Evolutionary conservation across 495 filamentous ascomycete genomes (phyloP), one percentile per base, ranked within the genome.

Genomic region (Polyplosphaeria fusca): DNA sequence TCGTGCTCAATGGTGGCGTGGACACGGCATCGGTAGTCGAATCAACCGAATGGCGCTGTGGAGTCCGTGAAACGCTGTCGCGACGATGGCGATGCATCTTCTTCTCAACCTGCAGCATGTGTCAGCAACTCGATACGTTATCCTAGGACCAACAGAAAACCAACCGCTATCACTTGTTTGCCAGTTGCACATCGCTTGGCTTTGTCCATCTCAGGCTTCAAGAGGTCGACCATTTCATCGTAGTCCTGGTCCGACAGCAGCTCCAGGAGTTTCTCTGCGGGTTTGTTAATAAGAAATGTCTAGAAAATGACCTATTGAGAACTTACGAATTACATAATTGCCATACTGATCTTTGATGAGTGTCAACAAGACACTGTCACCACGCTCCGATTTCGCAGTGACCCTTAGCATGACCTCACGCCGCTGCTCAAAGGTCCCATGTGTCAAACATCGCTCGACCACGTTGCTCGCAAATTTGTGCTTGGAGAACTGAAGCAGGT

Each of bases 391-490:
- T 13, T 73, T 53, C 9, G 77, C 76, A 2, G 81, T 84, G 16
- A 96, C 71, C 27, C 77, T 81, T 19, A 74, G 73, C 52, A 92
- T 81, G 62, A 98, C 94, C 35, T 79, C 77, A 16, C 73, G 79
- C 43, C 85, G 82, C 65, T 95, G 83, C 42, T 85, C 79, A 18
- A 80, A 38, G 1, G 79, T 83, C 11, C 88, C 90, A 60, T 81
- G 82, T 50, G 85, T 75, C 44, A 98, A 88, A 61, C 89, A 93
- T 75, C 91, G 95, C 73, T 98, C 93, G 0, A 98, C 94, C 4
- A 98, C 93, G 63, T 98, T 96, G 62, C 89, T 95, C 3, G 94
- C 93, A 66, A 91, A 96, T 68, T 98, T 97, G 73, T 97, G 92
- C 74, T 89, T 95, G 4, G 89, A 95, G 61, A 86, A 74, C 1